A percentile compares a stretch with the other conserved stretches of the same genome.
These are phyloP conservation scores for Durotheca rogersii DNA, from an alignment of 495 filamentous ascomycete species.

Conservation along the genomic window DNA sequence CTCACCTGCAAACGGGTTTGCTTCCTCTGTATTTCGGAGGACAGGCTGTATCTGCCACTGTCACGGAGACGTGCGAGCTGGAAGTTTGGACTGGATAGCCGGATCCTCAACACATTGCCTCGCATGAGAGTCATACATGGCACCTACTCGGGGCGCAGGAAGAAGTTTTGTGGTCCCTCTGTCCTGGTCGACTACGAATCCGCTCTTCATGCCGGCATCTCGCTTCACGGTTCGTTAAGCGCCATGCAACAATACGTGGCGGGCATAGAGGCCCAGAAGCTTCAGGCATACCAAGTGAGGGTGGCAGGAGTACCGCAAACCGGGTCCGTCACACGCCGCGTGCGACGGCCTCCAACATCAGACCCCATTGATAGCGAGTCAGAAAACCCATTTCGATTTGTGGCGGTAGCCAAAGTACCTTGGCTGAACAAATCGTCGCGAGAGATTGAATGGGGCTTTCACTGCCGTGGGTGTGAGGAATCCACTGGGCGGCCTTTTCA, in stretches of 20 bases:
- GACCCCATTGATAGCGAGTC: background rate
- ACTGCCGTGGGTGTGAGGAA: slow-evolving; percentile 7
- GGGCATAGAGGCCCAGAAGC: background rate
- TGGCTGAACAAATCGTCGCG: background rate
- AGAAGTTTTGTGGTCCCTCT: background rate
- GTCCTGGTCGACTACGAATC: slow-evolving; percentile 9
- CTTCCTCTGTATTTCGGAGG: slow-evolving; percentile 14
- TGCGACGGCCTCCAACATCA: background rate
- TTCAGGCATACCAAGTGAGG: background rate
- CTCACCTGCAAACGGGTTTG: slow-evolving; percentile 26
- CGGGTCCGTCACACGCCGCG: background rate
- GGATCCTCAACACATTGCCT: background rate
- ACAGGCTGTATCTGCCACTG: slow-evolving; percentile 1
- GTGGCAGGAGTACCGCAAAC: background rate
- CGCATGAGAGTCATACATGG: slow-evolving; percentile 7
- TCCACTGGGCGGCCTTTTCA: background rate
- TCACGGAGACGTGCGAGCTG: background rate
- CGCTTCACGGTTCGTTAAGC: slow-evolving; percentile 2
- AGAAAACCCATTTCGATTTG: slow-evolving; percentile 1
- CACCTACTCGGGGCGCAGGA: background rate
- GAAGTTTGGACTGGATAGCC: slow-evolving; percentile 4
- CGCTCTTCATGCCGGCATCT: slow-evolving; percentile 1
- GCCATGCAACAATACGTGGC: slow-evolving; percentile 1
- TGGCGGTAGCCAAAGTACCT: slow-evolving; percentile 1
- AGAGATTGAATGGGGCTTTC: slow-evolving; percentile 6